Conservation (phyloP, 352 stramenopile genomes). For the Phytophthora hybrid region DNA sequence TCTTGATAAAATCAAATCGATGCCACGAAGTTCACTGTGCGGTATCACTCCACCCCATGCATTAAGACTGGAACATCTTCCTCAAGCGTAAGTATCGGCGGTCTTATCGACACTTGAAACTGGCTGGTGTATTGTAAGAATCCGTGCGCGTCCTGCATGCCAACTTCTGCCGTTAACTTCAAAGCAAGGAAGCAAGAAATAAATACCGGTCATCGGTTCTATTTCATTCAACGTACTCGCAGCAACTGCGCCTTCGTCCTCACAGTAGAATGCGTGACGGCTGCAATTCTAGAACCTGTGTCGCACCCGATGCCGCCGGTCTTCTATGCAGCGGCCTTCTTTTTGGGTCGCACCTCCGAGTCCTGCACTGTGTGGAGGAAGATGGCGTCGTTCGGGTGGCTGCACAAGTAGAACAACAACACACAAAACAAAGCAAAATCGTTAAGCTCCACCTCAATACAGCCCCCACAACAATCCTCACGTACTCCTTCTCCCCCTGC, state of each 20-base stretch:
- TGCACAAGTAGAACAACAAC: constrained; percentile 38
- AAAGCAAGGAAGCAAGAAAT: constrained; percentile 9
- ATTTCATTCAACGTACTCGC: constrained; percentile 34
- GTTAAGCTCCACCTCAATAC: not conserved
- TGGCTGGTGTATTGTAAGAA: not conserved
- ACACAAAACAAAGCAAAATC: not conserved
- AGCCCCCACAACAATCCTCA: not conserved
- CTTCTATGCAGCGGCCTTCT: constrained; percentile 46
- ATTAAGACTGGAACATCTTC: not conserved
- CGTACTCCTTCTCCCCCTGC: constrained; percentile 96
- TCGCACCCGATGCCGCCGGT: not conserved
- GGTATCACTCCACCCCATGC: too few relatives aligned
- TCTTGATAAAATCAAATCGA: too few relatives aligned
- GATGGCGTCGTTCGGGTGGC: constrained; percentile 94
- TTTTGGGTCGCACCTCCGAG: constrained; percentile 88
- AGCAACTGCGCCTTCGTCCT: not conserved
- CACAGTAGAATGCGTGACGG: not conserved
- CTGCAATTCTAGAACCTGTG: not conserved
- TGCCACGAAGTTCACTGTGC: too few relatives aligned
- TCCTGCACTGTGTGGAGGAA: constrained; percentile 92
- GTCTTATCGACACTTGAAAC: not conserved
- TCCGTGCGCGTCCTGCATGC: not conserved
- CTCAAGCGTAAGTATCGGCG: not conserved
- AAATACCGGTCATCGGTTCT: constrained; percentile 23
- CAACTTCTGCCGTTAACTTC: not conserved